Conservation (phyloP, 139 green algal genomes). For the Zygnema circumcarinatum region DNA sequence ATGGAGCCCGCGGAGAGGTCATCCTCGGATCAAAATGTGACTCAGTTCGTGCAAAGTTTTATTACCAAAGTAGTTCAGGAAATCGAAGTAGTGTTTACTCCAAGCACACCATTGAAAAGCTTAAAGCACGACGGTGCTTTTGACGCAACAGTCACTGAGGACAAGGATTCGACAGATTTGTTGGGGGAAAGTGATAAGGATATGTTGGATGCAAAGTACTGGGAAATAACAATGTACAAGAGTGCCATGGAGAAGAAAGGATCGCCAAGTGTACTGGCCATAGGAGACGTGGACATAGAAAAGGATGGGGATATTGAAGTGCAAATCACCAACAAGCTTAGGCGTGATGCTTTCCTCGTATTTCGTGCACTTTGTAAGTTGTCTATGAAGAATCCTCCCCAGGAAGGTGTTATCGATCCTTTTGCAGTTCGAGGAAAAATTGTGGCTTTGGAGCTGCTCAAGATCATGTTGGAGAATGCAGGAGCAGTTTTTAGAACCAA, state of each 20-base stretch:
- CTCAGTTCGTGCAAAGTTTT: slow-evolving; percentile 76
- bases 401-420: slow-evolving; percentile 37
- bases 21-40: slow-evolving; percentile 29
- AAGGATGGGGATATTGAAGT: slow-evolving; percentile 29
- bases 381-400: slow-evolving; percentile 72
- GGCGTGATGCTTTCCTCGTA: slow-evolving; percentile 90
- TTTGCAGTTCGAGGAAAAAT: slow-evolving; percentile 63
- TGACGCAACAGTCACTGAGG: slow-evolving; percentile 31
- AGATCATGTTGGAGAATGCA: slow-evolving; percentile 94
- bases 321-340: slow-evolving; percentile 55
- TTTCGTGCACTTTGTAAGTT: slow-evolving; percentile 98
- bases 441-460: slow-evolving; percentile 94
- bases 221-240: slow-evolving; percentile 59
- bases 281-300: slow-evolving; percentile 2
- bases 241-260: not conserved
- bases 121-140: slow-evolving; percentile 66
- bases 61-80: slow-evolving; percentile 83
- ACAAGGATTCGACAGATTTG: slow-evolving; percentile 23
- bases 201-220: slow-evolving; percentile 65
- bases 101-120: not conserved
- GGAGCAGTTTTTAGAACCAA: slow-evolving; percentile 80
- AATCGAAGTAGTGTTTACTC: slow-evolving; percentile 67
- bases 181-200: slow-evolving; percentile 62
- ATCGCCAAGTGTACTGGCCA: not conserved
- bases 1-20: slow-evolving; percentile 51